Percentiles rank a stretch among this genome's conserved stretches.
These are phyloP conservation scores for Penicillium sp. DNA, from an alignment of 2,329 filamentous ascomycete genomes.

Conservation along the genomic window DNA sequence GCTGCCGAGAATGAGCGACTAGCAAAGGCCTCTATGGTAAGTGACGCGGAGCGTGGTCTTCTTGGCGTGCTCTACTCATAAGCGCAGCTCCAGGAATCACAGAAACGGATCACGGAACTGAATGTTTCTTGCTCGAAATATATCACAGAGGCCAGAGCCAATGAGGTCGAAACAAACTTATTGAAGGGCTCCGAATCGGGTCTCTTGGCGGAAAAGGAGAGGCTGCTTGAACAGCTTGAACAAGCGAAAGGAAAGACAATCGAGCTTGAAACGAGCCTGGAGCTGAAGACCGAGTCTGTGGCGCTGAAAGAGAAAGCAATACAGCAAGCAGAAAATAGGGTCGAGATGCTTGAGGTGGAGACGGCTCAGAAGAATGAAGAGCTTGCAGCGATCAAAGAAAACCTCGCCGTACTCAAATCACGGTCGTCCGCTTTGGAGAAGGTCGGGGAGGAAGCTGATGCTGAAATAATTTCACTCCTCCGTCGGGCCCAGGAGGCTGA, in stretches of 20 bases:
- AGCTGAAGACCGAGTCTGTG: slow-evolving; percentile 5
- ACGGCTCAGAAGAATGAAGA: slow-evolving; percentile 32
- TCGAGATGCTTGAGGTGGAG: slow-evolving; percentile 15
- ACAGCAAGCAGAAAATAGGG: slow-evolving; percentile 14
- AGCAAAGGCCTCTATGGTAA: slow-evolving; percentile 22
- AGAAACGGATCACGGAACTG: slow-evolving; percentile 21
- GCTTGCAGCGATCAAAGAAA: slow-evolving; percentile 12
- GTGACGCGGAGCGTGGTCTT: not conserved
- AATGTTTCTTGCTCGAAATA: slow-evolving; percentile 13
- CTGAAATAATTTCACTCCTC: slow-evolving; percentile 27
- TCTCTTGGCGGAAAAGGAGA: slow-evolving; percentile 17
- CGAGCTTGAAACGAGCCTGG: slow-evolving; percentile 21
- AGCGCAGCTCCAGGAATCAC: slow-evolving; percentile 21
- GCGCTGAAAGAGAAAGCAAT: not conserved
- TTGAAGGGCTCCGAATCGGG: slow-evolving; percentile 22
- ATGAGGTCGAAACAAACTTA: slow-evolving; percentile 20
- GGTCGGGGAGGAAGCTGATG: slow-evolving; percentile 20
- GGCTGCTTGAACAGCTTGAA: slow-evolving; percentile 20
- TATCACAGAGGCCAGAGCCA: slow-evolving; percentile 9
- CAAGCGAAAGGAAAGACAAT: slow-evolving; percentile 20
- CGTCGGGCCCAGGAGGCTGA: slow-evolving; percentile 28
- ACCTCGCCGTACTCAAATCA: slow-evolving; percentile 13
- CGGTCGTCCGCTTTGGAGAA: slow-evolving; percentile 19
- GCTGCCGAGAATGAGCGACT: slow-evolving; percentile 10
- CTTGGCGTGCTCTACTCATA: slow-evolving; percentile 12